These are phyloP conservation scores for Lachancea fermentati DNA, from an alignment of 805 yeast genomes.

Conservation along the genomic window DNA sequence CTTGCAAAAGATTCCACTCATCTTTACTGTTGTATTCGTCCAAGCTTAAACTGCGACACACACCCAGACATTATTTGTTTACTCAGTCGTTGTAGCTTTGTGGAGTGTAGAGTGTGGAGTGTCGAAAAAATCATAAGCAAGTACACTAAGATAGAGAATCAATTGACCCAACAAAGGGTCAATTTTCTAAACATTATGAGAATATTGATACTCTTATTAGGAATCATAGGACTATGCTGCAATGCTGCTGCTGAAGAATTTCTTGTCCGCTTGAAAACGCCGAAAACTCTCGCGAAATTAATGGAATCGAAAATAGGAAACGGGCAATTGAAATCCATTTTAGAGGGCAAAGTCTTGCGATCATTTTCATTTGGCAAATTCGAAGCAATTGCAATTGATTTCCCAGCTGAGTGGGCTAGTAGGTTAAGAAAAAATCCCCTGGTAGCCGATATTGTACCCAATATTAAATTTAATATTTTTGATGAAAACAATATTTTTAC, in stretches of 20 bases:
- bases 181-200: too few species aligned
- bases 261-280: slow-evolving; percentile 47
- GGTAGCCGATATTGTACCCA: slow-evolving; percentile 66
- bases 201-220: too few species aligned
- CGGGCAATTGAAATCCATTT: slow-evolving; percentile 36
- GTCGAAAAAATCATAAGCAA: too few species aligned
- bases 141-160: too few species aligned
- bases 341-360: slow-evolving; percentile 41
- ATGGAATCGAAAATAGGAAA: slow-evolving; percentile 39
- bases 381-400: slow-evolving; percentile 62
- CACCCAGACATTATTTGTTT: too few species aligned
- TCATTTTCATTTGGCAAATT: slow-evolving; percentile 64
- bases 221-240: neutral
- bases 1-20: too few species aligned
- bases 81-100: too few species aligned
- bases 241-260: slow-evolving; percentile 29
- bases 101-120: too few species aligned
- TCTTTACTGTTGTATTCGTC: too few species aligned
- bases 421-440: slow-evolving; percentile 52
- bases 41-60: too few species aligned
- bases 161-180: too few species aligned
- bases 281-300: slow-evolving; percentile 44
- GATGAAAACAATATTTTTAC: slow-evolving; percentile 22
- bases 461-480: slow-evolving; percentile 52
- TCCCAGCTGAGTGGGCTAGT: slow-evolving; percentile 43